Base-by-base conservation (phyloP, 257 asterid genomes). In the Avicennia marina region DNA sequence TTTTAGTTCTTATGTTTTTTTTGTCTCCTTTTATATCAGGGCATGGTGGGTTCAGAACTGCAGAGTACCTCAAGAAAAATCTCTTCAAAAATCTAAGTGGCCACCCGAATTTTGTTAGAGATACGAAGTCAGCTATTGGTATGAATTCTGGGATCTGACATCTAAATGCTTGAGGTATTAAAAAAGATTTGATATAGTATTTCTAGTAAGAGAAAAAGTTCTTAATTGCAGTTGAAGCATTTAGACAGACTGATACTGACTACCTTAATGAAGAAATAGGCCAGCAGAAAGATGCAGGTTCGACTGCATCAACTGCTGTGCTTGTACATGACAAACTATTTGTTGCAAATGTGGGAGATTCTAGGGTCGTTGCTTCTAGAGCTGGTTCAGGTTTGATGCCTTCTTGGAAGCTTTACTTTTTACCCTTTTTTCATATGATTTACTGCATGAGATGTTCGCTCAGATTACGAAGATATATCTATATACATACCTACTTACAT, bases 321-420 rank as follows among this genome's bases (percentile, higher is more conserved):
- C 81, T 86, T 52, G 76, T 86, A 13, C 82, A 83, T 11, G 86
- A 81, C 67, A 75, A 67, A 48, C 67, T 86, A 36, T 69, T 83
- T 45, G 95, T 81, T 18, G 95, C 94, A 39, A 86, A 86, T 64
- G 95, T 86, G 21, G 95, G 95, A 47, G 95, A 86, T 70, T 86
- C 95, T 20, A 74, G 95, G 72, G 94, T 76, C 57, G 96, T 87
- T 69, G 90, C 90, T 58, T 79, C 81, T 72, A 79, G 88, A 65
- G 80, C 70, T 49, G 94, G 96, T 47, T 76, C 87, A 77, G 94
- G 95, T 86, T 49, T 60, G 78, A 41, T 61, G 46, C 45, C 48
- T 32, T 56, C 38, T 51, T 41, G 12, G 1, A n/a, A 11, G 9
- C 41, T 36, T n/a, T n/a, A n/a, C n/a, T n/a, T n/a, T n/a, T n/a